Conservation (phyloP, 192 early-diverging fungal species). For the Mortierella claussenii region DNA sequence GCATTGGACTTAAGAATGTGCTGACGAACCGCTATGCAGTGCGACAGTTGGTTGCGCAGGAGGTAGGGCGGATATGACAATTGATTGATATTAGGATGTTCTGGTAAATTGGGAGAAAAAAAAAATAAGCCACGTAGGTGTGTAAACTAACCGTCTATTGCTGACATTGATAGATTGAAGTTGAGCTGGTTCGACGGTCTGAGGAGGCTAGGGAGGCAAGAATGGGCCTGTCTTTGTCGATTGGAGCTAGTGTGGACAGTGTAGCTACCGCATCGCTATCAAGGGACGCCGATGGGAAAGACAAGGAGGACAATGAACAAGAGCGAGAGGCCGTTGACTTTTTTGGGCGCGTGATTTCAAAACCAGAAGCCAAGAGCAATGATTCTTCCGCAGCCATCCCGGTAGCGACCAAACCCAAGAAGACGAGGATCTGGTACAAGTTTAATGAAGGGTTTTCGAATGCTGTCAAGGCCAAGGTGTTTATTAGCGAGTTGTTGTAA, state of each 20-base stretch:
- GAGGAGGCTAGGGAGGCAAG: conserved; percentile 30
- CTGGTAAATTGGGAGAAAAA: too few species aligned
- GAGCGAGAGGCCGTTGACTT: conserved; percentile 70
- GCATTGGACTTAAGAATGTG: conserved; percentile 49
- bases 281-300: background rate
- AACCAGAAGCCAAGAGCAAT: conserved; percentile 11
- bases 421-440: conserved; percentile 69
- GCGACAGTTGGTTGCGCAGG: conserved; percentile 83
- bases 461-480: conserved; percentile 45
- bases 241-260: conserved; percentile 31
- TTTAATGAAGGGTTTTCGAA: conserved; percentile 56
- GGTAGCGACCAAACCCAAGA: conserved; percentile 12
- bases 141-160: background rate
- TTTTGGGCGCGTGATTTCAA: conserved; percentile 78
- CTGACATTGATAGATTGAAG: conserved; percentile 57
- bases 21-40: conserved; percentile 78
- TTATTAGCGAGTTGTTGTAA: conserved; percentile 31
- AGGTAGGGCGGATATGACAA: conserved; percentile 57
- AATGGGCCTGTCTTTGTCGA: conserved; percentile 19
- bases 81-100: background rate
- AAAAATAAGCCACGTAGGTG: too few species aligned
- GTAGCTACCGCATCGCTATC: background rate
- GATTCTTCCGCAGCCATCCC: background rate
- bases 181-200: conserved; percentile 53
- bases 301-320: conserved; percentile 12